These are phyloP conservation scores for Xylaria sp. DNA, from an alignment of 2,329 filamentous ascomycete genomes.

Conservation along the genomic window DNA sequence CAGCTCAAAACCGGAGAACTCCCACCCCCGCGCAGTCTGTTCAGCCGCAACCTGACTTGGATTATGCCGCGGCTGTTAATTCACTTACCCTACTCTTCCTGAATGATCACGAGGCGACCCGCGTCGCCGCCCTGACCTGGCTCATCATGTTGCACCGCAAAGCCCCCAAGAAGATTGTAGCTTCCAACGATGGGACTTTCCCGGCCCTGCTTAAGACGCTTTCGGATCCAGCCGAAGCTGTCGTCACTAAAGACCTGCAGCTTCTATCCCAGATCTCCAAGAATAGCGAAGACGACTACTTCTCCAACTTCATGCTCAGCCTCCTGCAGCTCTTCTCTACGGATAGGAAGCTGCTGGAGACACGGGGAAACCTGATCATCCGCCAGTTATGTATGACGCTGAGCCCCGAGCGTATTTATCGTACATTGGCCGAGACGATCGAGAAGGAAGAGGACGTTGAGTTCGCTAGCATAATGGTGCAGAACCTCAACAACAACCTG, in stretches of 20 bases:
- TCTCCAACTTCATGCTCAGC: conserved; percentile 97
- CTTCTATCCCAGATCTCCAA: conserved; percentile 93
- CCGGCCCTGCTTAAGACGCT: conserved; percentile 94
- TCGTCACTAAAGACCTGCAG: conserved; percentile 92
- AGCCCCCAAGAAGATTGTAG: conserved; percentile 87
- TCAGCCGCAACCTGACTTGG: conserved; percentile 70
- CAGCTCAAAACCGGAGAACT: conserved; percentile 50
- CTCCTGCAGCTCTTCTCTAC: conserved; percentile 94
- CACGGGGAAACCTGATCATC: conserved; percentile 93
- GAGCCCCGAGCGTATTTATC: conserved; percentile 92
- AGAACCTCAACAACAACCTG: conserved; percentile 98
- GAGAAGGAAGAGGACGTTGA: conserved; percentile 98
- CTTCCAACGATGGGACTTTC: conserved; percentile 96
- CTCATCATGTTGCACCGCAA: conserved; percentile 97
- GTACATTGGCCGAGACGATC: conserved; percentile 92
- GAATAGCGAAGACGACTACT: conserved; percentile 97
- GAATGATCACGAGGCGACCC: conserved; percentile 94
- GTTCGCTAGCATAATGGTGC: conserved; percentile 99
- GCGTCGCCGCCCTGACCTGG: conserved; percentile 93
- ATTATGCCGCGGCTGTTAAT: conserved; percentile 93
- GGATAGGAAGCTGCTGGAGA: conserved; percentile 87
- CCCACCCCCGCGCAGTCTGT: conserved; percentile 48
- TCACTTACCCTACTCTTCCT: conserved; percentile 91
- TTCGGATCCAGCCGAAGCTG: conserved; percentile 91
- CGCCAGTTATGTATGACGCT: conserved; percentile 90